phyloP scores from a whole-genome alignment of 805 yeast genomes.

The Zygosaccharomyces lentus region DNA sequence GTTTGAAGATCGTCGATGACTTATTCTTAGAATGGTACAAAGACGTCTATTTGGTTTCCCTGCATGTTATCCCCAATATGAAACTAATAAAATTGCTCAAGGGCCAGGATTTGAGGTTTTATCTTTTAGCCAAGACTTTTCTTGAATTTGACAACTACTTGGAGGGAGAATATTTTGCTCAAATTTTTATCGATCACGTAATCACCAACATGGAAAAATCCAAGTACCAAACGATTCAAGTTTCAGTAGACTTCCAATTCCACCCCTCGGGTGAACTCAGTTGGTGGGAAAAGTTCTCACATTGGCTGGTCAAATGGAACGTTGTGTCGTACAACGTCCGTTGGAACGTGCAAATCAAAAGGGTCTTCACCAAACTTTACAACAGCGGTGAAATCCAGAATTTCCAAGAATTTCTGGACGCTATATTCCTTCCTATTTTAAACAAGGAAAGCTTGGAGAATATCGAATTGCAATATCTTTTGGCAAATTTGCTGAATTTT shows the following conservation, averaged over 20 bases:
- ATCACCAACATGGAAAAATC: slow-evolving; percentile 36
- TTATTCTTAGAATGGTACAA: slow-evolving; percentile 26
- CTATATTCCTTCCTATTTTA: slow-evolving; percentile 36
- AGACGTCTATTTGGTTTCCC: slow-evolving; percentile 21
- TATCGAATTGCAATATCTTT: slow-evolving; percentile 30
- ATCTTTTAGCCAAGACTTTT: slow-evolving; percentile 35
- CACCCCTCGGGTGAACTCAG: slow-evolving; percentile 11
- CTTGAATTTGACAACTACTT: slow-evolving; percentile 37
- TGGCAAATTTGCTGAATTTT: slow-evolving; percentile 33
- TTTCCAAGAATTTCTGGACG: slow-evolving; percentile 35
- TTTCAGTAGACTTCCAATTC: slow-evolving; percentile 35
- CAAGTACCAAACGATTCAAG: slow-evolving; percentile 39
- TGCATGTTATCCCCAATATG: slow-evolving; percentile 21
- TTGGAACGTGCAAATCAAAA: slow-evolving; percentile 37
- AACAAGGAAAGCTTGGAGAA: slow-evolving; percentile 23
- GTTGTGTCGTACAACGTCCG: slow-evolving; percentile 39
- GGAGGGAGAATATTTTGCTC: slow-evolving; percentile 39
- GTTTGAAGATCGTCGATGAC: slow-evolving; percentile 33
- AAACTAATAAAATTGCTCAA: slow-evolving; percentile 18
- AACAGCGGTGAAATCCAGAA: slow-evolving; percentile 19
- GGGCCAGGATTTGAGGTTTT: slow-evolving; percentile 26
- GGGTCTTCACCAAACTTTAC: slow-evolving; percentile 31
- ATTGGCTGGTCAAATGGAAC: slow-evolving; percentile 38
- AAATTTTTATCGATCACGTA: slow-evolving; percentile 32
- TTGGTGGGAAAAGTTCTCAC: slow-evolving; percentile 36